Percentiles rank a stretch among this genome's conserved stretches.
Conservation (phyloP, 208 protist genomes). For the Trypanosoma congolense region DNA sequence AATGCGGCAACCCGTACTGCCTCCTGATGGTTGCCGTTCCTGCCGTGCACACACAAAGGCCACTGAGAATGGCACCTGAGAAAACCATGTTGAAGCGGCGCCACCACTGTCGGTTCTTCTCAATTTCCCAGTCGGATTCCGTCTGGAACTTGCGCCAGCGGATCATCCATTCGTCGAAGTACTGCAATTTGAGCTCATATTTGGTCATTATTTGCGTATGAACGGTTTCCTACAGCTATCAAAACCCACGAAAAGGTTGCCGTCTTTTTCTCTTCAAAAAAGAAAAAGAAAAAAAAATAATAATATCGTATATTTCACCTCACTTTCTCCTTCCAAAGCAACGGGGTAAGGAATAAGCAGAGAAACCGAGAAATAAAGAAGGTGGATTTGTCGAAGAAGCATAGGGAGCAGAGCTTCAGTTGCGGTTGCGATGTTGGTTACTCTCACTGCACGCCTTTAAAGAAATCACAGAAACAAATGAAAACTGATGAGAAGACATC, state of each 20-base stretch:
- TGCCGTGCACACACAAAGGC: conserved; percentile 61
- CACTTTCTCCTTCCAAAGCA: not conserved
- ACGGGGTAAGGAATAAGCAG: not conserved
- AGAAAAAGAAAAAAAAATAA: conserved; percentile 8
- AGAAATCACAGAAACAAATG: too few relatives aligned
- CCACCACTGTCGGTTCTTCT: conserved; percentile 85
- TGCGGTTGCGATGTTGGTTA: too few relatives aligned
- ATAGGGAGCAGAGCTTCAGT: too few relatives aligned
- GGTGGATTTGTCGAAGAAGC: too few relatives aligned
- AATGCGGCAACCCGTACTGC: conserved; percentile 81
- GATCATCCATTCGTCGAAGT: conserved; percentile 90
- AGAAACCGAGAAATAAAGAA: not conserved
- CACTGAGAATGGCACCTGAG: conserved; percentile 37
- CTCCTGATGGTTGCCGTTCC: conserved; percentile 67
- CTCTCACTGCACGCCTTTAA: too few relatives aligned
- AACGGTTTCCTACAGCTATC: too few relatives aligned
- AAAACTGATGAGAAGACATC: too few relatives aligned
- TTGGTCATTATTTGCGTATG: conserved; percentile 37
- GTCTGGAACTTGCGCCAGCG: conserved; percentile 89
- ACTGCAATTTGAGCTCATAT: conserved; percentile 84
- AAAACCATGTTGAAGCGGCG: conserved; percentile 54
- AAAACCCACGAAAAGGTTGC: too few relatives aligned
- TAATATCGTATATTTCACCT: too few relatives aligned
- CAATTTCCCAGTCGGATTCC: conserved; percentile 84
- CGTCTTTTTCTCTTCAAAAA: conserved; percentile 10